phyloP scores from a whole-genome alignment of 148 eudicot species.

The Rhododendron mucronatum region DNA sequence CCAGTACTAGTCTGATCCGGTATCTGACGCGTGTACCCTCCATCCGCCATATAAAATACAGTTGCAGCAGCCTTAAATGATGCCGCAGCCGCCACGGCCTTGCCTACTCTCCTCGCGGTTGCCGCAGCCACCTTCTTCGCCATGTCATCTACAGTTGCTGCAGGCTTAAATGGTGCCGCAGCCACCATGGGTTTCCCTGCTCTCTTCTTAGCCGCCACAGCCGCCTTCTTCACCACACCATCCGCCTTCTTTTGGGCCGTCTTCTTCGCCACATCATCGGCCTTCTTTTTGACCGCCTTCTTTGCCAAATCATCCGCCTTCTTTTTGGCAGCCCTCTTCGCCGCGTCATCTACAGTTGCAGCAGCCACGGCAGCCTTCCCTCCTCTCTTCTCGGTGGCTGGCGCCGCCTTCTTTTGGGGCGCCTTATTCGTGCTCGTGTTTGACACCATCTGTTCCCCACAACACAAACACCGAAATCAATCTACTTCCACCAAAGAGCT shows the following conservation, averaged over 20 bases:
- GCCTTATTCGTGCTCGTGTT: slow-evolving; percentile 98
- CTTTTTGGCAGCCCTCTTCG: neutral
- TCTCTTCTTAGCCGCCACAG: neutral
- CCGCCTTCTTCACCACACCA: neutral
- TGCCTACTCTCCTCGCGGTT: slow-evolving; percentile 85
- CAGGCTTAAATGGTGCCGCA: neutral
- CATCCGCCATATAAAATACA: slow-evolving; percentile 42
- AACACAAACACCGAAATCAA: neutral
- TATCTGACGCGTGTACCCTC: slow-evolving; percentile 36
- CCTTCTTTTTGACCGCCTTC: neutral
- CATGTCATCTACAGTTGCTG: neutral
- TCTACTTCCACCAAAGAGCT: neutral
- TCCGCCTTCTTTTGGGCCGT: neutral
- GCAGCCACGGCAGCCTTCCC: neutral
- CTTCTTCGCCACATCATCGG: neutral
- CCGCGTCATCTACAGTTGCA: neutral
- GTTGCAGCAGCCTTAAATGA: slow-evolving; percentile 32
- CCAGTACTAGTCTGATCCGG: slow-evolving; percentile 94
- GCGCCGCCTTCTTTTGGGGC: slow-evolving; percentile 83
- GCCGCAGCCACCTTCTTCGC: slow-evolving; percentile 25
- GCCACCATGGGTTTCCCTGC: neutral
- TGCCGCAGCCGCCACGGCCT: slow-evolving; percentile 40
- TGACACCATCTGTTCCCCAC: neutral
- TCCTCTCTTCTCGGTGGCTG: neutral
- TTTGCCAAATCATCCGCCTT: neutral